Percentiles rank a stretch among this genome's conserved stretches.
These are phyloP conservation scores for Tylopilus subfusipes DNA, from an alignment of 768 basidiomycete species.

Conservation along the genomic window DNA sequence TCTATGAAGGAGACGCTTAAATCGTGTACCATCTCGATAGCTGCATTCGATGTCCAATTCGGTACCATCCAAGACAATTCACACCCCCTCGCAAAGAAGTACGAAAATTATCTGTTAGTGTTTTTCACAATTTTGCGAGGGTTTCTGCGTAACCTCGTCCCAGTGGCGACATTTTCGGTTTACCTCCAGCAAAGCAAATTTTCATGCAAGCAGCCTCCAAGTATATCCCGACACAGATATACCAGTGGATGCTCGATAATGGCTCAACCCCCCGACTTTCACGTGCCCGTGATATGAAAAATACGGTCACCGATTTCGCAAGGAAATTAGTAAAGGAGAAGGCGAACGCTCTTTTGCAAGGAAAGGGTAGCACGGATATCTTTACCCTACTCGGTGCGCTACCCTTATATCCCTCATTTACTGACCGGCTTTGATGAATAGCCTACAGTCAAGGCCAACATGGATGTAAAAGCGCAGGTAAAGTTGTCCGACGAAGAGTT, in stretches of 20 bases:
- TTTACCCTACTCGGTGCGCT: conserved; percentile 38
- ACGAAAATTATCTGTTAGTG: conserved; percentile 9
- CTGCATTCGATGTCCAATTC: conserved; percentile 42
- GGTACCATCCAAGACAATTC: background rate
- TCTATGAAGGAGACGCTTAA: too few species aligned
- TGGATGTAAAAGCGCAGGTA: conserved; percentile 17
- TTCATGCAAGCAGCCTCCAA: conserved; percentile 8
- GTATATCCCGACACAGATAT: conserved; percentile 1
- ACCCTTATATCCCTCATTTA: background rate
- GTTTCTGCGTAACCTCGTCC: background rate
- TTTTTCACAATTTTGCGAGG: too few species aligned
- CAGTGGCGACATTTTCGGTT: conserved; percentile 14
- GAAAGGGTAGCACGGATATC: conserved; percentile 12
- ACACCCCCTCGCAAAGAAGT: conserved; percentile 4
- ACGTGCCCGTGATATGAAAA: background rate
- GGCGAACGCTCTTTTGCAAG: conserved; percentile 5
- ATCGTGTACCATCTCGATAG: conserved; percentile 14
- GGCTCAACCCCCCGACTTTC: background rate
- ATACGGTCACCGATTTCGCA: background rate
- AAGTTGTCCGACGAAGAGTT: conserved; percentile 17
- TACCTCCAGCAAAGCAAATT: conserved; percentile 1
- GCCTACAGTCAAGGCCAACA: conserved; percentile 21
- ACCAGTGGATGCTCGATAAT: background rate
- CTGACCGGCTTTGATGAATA: background rate
- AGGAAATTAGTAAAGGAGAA: conserved; percentile 8